Evolutionary conservation across 345 rosid species (phyloP), one percentile per base, ranked within the genome.

Genomic region (Eucalyptus virginea): DNA sequence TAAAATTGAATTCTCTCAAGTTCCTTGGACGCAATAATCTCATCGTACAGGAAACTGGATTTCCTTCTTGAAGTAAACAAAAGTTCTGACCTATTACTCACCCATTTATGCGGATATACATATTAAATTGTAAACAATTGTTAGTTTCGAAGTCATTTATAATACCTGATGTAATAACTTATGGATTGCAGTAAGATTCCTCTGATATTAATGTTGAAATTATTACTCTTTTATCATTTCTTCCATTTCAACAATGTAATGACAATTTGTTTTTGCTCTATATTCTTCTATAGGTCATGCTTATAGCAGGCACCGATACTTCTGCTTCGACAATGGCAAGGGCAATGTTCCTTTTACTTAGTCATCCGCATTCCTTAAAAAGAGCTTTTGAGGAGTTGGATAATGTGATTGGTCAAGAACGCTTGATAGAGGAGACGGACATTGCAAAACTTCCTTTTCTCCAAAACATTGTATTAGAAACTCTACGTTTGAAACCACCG

Each of bases 301-400:
- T 93, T 28, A 6, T 92, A 4, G 98, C 92, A 1, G 96, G 95
- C 81, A 93, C 94, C 2, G 95, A 96, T 14, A 93, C 97, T 12
- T 32, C 94, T 21, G n/a, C 95, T 12, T 69, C 91, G 24, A 94
- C 97, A 11, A 5, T 96, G 37, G 94, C 94, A 91, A 93, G 96
- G 96, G 94, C 94, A 18, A 51, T 96, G 93, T 77, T 96, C 0
- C 91, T 88, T 88, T 58, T 96, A 23, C 32, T 96, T 4, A 95
- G 94, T 83, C 86, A 92, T 87, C 96, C 96, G 14, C 44, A 50
- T 3, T 45, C 89, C 34, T 24, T 94, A 15, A 58, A 34, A 5
- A 93, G 94, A 34, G 94, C 94, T 2, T 90, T 81, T 90, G 67
- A 40, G 1, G 95, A 96, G 86, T 32, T 67, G 23, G 80, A 17